Conservation (phyloP, 108 stramenopile species). For the Mediolabrus comicus region DNA sequence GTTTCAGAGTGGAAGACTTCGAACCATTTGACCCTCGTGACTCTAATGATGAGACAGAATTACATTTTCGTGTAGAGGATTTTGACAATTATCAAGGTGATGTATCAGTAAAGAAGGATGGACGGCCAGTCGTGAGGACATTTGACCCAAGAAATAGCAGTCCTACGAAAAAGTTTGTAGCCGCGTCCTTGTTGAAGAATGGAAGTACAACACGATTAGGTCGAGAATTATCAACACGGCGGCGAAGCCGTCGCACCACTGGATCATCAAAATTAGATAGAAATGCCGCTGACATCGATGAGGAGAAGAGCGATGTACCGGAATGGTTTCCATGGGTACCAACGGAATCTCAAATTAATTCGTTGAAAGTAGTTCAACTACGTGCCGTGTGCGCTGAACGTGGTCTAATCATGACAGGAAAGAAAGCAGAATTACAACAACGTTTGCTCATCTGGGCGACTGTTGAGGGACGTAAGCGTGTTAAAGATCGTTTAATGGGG, state of each 20-base stretch:
- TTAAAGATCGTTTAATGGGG: constrained; percentile 26
- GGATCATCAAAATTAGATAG: neutral
- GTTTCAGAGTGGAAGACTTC: constrained; percentile 21
- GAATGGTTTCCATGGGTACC: constrained; percentile 64
- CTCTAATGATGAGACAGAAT: neutral
- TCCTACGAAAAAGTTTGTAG: constrained; percentile 7
- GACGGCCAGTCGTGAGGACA: neutral
- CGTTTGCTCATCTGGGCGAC: constrained; percentile 61
- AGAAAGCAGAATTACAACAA: constrained; percentile 58
- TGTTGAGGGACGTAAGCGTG: constrained; percentile 47
- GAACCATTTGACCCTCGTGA: constrained; percentile 5
- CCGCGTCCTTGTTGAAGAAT: constrained; percentile 11
- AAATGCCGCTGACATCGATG: neutral
- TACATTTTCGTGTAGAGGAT: constrained; percentile 17
- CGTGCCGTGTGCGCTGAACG: constrained; percentile 52
- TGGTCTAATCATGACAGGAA: constrained; percentile 51
- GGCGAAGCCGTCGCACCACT: neutral
- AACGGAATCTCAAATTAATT: constrained; percentile 50
- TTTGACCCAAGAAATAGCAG: constrained; percentile 14
- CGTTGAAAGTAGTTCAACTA: constrained; percentile 53
- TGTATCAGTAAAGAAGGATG: neutral
- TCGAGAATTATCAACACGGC: neutral
- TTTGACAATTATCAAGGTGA: constrained; percentile 14
- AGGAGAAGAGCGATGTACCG: constrained; percentile 28
- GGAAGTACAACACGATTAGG: constrained; percentile 10